A percentile compares a stretch with the other conserved stretches of the same genome.
These are phyloP conservation scores for Cyclotella distinguenda DNA, from an alignment of 108 stramenopile genomes.

Conservation along the genomic window DNA sequence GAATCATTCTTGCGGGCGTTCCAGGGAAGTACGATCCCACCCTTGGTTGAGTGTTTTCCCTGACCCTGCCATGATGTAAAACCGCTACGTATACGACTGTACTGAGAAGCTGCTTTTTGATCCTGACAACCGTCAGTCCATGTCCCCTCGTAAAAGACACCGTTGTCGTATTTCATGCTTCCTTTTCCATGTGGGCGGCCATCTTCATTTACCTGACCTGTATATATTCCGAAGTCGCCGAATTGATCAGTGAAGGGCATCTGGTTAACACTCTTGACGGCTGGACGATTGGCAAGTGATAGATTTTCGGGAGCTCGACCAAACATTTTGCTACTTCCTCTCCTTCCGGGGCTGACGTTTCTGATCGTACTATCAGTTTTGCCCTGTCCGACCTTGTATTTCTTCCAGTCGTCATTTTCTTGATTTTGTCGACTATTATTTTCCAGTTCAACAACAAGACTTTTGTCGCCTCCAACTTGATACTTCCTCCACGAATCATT, in stretches of 20 bases:
- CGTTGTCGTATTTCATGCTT: constrained; percentile 41
- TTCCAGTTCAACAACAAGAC: not conserved
- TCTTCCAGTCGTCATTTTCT: not conserved
- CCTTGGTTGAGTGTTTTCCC: constrained; percentile 28
- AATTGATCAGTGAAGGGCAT: constrained; percentile 42
- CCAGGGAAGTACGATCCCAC: constrained; percentile 29
- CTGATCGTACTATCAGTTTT: not conserved
- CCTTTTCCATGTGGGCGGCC: constrained; percentile 30
- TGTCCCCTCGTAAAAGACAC: constrained; percentile 37
- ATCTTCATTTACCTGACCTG: constrained; percentile 29
- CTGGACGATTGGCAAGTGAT: constrained; percentile 2
- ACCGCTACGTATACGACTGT: constrained; percentile 34
- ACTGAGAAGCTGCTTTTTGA: constrained; percentile 36
- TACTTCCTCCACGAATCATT: constrained; percentile 10
- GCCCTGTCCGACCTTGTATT: not conserved
- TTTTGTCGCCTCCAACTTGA: not conserved
- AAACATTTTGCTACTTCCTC: constrained; percentile 15
- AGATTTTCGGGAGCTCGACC: constrained; percentile 7
- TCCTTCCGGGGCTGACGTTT: not conserved
- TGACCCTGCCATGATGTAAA: constrained; percentile 41
- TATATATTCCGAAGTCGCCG: constrained; percentile 34
- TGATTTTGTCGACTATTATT: not conserved
- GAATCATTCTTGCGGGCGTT: constrained; percentile 35
- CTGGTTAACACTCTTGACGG: constrained; percentile 20
- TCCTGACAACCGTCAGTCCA: constrained; percentile 40